A percentile compares a stretch with the other conserved stretches of the same genome.
phyloP scores from a whole-genome alignment of 345 rosid genomes.

The Syzygium grande region DNA sequence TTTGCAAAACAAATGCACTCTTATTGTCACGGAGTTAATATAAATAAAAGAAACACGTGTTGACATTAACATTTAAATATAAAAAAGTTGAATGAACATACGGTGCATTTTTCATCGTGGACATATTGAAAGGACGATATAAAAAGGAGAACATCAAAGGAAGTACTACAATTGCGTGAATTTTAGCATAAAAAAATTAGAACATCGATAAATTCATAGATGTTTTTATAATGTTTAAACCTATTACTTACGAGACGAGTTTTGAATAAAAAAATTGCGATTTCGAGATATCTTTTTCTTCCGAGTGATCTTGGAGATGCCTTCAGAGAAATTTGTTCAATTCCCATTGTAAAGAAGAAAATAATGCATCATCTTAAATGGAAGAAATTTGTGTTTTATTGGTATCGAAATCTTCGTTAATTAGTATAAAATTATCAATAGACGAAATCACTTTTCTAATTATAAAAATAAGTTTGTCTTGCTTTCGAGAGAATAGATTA shows the following conservation, averaged over 20 bases:
- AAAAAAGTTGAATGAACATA: not conserved
- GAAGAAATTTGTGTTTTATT: not conserved
- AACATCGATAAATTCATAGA: not conserved
- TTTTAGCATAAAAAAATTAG: not conserved
- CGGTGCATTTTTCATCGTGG: not conserved
- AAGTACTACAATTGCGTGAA: not conserved
- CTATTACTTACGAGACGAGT: not conserved
- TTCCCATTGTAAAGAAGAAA: not conserved
- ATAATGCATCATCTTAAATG: not conserved
- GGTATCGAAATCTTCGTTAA: not conserved
- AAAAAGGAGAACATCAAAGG: not conserved
- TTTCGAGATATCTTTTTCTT: not conserved
- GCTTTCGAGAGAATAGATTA: not conserved
- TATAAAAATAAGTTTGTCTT: not conserved
- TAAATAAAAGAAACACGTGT: not conserved
- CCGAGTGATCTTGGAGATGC: not conserved
- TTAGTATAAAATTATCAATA: not conserved
- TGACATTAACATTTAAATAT: not conserved
- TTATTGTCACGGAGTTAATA: not conserved
- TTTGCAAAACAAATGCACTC: rapidly evolving
- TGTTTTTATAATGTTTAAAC: not conserved
- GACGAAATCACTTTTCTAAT: not conserved
- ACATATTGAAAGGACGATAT: not conserved
- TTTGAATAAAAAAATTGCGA: not conserved
- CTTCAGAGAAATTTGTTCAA: not conserved